These are phyloP conservation scores for Kwoniella heveanensis DNA, from an alignment of 768 basidiomycete species.

Conservation along the genomic window DNA sequence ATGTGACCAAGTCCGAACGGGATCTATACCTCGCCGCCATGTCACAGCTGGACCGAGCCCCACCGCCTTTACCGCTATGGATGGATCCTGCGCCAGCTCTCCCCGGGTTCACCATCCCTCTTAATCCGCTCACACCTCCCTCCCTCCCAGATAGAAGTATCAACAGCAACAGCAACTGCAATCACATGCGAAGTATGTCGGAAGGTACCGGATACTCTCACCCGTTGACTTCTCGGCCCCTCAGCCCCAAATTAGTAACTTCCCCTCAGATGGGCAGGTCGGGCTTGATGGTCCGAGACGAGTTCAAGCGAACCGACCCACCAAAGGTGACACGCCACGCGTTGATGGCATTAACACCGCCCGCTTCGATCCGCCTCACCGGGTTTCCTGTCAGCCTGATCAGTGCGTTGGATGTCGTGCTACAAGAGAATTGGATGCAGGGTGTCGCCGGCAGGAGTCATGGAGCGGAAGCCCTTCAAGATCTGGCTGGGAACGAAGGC, in stretches of 20 bases:
- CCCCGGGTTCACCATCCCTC: constrained; percentile 15
- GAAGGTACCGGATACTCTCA: constrained; percentile 8
- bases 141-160: constrained; percentile 7
- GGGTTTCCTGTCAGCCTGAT: constrained; percentile 36
- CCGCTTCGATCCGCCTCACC: constrained; percentile 30
- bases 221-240: constrained; percentile 16
- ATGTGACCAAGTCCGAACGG: constrained; percentile 46
- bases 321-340: constrained; percentile 26
- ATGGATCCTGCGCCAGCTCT: constrained; percentile 43
- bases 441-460: constrained; percentile 29
- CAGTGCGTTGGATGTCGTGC: constrained; percentile 20
- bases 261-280: constrained; percentile 31
- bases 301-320: constrained; percentile 27
- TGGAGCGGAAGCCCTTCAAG: constrained; percentile 4
- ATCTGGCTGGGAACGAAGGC: constrained; percentile 1
- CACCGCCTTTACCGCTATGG: constrained; percentile 44
- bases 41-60: constrained; percentile 43
- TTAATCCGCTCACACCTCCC: constrained; percentile 2
- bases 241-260: constrained; percentile 41
- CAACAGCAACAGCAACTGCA: not conserved
- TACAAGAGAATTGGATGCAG: constrained; percentile 30
- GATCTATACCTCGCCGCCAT: constrained; percentile 50
- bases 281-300: constrained; percentile 39
- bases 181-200: constrained; percentile 12
- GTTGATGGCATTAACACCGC: constrained; percentile 25